Percentiles rank a stretch among this genome's conserved stretches.
Evolutionary conservation across 805 yeast species (phyloP).

Genomic region (Sugiyamaella americana): DNA sequence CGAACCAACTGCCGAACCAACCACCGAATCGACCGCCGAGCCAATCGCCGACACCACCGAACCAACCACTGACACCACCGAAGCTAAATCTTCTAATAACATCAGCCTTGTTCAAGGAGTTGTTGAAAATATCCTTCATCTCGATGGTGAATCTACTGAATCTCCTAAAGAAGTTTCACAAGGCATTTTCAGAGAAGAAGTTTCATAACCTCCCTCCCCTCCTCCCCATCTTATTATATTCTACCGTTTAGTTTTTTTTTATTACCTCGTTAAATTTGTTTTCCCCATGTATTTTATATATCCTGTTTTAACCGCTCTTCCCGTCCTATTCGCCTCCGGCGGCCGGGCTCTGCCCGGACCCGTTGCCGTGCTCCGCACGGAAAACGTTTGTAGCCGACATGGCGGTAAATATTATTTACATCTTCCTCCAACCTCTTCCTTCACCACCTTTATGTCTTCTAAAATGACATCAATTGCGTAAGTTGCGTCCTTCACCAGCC

Average conservation of each 20-base stretch:
- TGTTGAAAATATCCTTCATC: conserved; percentile 4
- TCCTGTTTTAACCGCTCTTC: not conserved
- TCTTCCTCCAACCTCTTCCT: too few species aligned
- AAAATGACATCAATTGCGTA: not conserved
- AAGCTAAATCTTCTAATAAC: conserved; percentile 14
- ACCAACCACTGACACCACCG: conserved; percentile 3
- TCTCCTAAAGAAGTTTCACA: conserved; percentile 4
- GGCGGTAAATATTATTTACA: too few species aligned
- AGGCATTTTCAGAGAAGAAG: conserved; percentile 15
- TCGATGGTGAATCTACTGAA: conserved; percentile 3
- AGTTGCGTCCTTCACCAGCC: not conserved
- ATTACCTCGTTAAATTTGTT: conserved; percentile 2
- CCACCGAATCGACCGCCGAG: not conserved
- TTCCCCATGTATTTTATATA: conserved; percentile 2
- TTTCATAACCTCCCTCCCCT: conserved; percentile 5
- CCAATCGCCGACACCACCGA: not conserved
- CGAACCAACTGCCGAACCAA: conserved; percentile 1
- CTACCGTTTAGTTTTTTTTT: conserved; percentile 4
- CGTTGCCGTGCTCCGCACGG: too few species aligned
- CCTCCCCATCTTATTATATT: conserved; percentile 3
- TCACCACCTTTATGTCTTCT: too few species aligned
- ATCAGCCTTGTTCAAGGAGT: conserved; percentile 10
- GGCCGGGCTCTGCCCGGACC: too few species aligned
- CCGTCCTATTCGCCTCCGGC: too few species aligned
- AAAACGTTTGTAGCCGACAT: too few species aligned